Base-by-base conservation (phyloP, 257 asterid genomes). In the Salvia hispanica region DNA sequence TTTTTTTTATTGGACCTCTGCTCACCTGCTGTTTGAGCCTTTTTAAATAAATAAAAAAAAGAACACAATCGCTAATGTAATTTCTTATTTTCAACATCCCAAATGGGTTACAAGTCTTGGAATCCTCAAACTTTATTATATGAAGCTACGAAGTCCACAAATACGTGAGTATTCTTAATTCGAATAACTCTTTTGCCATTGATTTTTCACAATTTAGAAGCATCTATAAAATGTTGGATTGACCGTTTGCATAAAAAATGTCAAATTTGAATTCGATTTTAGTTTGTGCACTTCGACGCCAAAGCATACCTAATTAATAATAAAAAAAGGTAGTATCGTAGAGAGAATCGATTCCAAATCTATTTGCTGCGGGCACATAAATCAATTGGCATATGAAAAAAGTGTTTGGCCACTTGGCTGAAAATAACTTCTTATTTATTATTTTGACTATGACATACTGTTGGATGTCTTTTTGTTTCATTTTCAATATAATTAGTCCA, bases 321-420 rank as follows among this genome's bases (percentile, higher is more conserved):
- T n/a, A n/a, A n/a, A n/a, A n/a, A n/a, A n/a, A n/a, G n/a, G 42
- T 37, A 74, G 42, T 5, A 43, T 61, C 61, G 5, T 34, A 52
- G 52, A 37, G 64, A 11, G 9, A 37, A 16, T 31, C 13, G 28
- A 6, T 39, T 39, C 43, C 43, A 39, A 6, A 13, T 54, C 12
- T 63, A 10, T 64, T 72, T 42, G 62, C 33, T 50, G n/a, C 28
- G 65, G 28, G 50, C 64, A 16, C 25, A 48, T n/a, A n/a, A n/a
- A n/a, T n/a, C 67, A 39, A 45, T 13, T 7, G 4, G 44, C 8
- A 48, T 7, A 9, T 56, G 6, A 40, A 71, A 77, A 65, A 77
- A 65, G 47, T 58, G 62, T 53, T 13, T 4, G 62, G 36, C 21
- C 3, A 21, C 48, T 70, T 69, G 58, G 69, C 81, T 31, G 47